Conservation (phyloP, 495 filamentous ascomycete genomes). For the Amorphotheca resinae region DNA sequence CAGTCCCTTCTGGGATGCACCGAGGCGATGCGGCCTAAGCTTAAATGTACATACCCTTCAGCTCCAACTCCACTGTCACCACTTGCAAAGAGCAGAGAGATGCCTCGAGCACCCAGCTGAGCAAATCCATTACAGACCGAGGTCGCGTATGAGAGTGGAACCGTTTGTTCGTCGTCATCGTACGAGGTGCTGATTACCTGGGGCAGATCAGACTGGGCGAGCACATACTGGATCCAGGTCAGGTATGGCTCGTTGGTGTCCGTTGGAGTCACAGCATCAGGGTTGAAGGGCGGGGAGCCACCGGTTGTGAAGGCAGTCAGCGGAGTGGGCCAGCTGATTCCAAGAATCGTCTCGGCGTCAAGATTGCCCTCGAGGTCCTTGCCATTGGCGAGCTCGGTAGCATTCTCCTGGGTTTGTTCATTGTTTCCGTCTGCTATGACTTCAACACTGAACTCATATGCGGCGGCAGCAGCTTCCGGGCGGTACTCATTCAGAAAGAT, state of each 20-base stretch:
- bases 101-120: conserved; percentile 58
- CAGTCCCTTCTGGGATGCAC: too few species aligned
- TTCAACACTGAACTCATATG: conserved; percentile 40
- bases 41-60: conserved; percentile 21
- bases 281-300: conserved; percentile 44
- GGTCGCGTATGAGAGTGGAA: conserved; percentile 49
- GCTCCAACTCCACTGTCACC: conserved; percentile 55
- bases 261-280: conserved; percentile 34
- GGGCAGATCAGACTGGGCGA: conserved; percentile 52
- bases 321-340: conserved; percentile 43
- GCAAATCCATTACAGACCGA: conserved; percentile 60
- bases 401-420: conserved; percentile 37
- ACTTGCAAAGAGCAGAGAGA: conserved; percentile 55
- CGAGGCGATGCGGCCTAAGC: too few species aligned
- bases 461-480: conserved; percentile 34
- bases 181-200: conserved; percentile 65
- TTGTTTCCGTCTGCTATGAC: conserved; percentile 48
- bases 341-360: conserved; percentile 57
- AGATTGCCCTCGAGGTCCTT: conserved; percentile 54
- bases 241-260: conserved; percentile 24
- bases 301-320: conserved; percentile 54
- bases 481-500: conserved; percentile 42
- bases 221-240: conserved; percentile 54
- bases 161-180: conserved; percentile 49
- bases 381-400: conserved; percentile 11